Evolutionary conservation across 1,284 basidiomycete genomes (phyloP).

Genomic region (Coniferiporia weirii): DNA sequence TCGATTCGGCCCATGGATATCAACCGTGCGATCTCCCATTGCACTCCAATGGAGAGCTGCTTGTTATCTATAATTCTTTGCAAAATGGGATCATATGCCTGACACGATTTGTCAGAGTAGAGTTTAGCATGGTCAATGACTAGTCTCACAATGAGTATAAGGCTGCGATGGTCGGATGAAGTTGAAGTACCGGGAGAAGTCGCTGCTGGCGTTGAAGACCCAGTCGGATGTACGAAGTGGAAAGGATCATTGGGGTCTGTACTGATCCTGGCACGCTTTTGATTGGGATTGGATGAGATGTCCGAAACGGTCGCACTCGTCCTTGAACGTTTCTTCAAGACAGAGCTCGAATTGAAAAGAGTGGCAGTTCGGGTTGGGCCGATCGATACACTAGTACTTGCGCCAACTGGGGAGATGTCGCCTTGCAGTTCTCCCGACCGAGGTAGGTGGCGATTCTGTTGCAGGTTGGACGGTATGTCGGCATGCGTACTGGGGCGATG

Average conservation of each 20-base stretch:
- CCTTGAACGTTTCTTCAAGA: too few species aligned
- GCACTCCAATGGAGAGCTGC: slow-evolving; percentile 3
- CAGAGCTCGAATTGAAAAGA: too few species aligned
- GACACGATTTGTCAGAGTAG: background rate
- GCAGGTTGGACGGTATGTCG: too few species aligned
- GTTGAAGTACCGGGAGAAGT: background rate
- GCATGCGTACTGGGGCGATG: too few species aligned
- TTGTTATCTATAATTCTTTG: background rate
- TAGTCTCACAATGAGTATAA: background rate
- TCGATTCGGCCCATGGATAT: background rate
- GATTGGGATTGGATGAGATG: too few species aligned
- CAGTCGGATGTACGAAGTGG: background rate
- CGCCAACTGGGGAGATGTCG: too few species aligned
- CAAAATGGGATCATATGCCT: background rate
- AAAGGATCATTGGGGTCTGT: background rate
- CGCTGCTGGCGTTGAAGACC: background rate
- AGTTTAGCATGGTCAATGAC: background rate
- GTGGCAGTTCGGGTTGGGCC: too few species aligned
- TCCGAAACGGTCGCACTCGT: too few species aligned
- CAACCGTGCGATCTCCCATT: slow-evolving; percentile 15
- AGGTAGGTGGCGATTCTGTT: too few species aligned
- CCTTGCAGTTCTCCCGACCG: too few species aligned
- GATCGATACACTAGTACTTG: too few species aligned
- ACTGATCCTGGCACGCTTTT: background rate
- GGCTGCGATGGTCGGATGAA: background rate